Evolutionary conservation across 345 rosid species (phyloP).

Genomic region (Aquilaria malaccensis): DNA sequence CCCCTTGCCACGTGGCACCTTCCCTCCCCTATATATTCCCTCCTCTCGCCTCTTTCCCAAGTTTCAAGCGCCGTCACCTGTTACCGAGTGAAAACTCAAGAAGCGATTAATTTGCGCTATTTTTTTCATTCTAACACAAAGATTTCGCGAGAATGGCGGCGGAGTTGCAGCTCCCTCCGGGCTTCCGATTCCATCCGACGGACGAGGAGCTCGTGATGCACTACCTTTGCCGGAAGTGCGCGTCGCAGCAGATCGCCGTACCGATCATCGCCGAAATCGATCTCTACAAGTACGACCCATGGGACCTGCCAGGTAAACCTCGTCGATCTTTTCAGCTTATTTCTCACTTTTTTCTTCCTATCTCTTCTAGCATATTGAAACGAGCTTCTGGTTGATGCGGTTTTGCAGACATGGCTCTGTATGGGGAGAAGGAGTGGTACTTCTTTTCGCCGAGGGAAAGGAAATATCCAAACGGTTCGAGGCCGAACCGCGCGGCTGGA

Average conservation of each 20-base stretch:
- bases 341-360: background rate
- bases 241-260: slow-evolving; percentile 64
- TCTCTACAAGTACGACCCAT: slow-evolving; percentile 74
- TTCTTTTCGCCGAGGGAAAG: slow-evolving; percentile 86
- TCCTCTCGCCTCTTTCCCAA: slow-evolving; percentile 27
- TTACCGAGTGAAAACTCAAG: too few species aligned
- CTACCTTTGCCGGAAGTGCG: slow-evolving; percentile 78
- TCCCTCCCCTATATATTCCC: slow-evolving; percentile 39
- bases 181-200: slow-evolving; percentile 94
- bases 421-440: slow-evolving; percentile 97
- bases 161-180: slow-evolving; percentile 67
- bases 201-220: slow-evolving; percentile 95
- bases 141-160: slow-evolving; percentile 25
- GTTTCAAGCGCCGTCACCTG: slow-evolving; percentile 56
- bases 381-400: background rate
- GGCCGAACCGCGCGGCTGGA: slow-evolving; percentile 94
- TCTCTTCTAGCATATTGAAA: too few species aligned
- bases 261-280: slow-evolving; percentile 80
- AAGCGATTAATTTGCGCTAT: background rate
- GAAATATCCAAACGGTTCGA: slow-evolving; percentile 90
- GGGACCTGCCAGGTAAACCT: slow-evolving; percentile 82
- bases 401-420: slow-evolving; percentile 52
- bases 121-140: background rate
- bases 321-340: background rate
- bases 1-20: slow-evolving; percentile 29